These are phyloP conservation scores for Penicillium simplicissimum DNA, from an alignment of 495 filamentous ascomycete genomes.

Conservation along the genomic window DNA sequence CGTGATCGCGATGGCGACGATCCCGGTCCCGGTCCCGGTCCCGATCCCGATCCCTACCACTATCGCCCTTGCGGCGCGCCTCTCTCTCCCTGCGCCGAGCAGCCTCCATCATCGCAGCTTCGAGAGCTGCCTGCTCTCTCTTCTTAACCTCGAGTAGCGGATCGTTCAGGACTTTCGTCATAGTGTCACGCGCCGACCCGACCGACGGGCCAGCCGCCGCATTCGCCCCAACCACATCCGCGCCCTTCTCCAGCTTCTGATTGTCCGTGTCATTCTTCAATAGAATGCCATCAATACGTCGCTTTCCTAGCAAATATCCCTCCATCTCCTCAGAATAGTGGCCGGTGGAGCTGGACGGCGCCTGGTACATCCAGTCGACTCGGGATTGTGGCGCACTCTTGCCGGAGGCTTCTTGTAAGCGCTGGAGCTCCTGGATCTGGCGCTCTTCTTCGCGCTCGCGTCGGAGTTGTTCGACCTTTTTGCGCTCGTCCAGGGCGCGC, in stretches of 20 bases:
- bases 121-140: conserved; percentile 87
- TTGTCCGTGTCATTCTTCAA: conserved; percentile 74
- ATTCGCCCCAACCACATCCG: conserved; percentile 64
- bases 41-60: conserved; percentile 34
- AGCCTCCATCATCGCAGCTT: conserved; percentile 84
- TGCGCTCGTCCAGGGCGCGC: conserved; percentile 92
- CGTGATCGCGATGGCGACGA: conserved; percentile 24
- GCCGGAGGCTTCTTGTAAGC: conserved; percentile 85
- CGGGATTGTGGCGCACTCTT: conserved; percentile 71
- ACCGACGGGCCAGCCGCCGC: conserved; percentile 59
- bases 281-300: conserved; percentile 80
- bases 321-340: conserved; percentile 93
- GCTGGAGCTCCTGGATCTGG: conserved; percentile 85
- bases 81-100: conserved; percentile 68
- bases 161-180: conserved; percentile 82
- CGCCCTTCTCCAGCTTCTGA: conserved; percentile 79
- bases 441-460: conserved; percentile 96
- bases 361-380: conserved; percentile 98
- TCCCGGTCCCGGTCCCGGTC: conserved; percentile 27
- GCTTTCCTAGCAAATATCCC: conserved; percentile 87
- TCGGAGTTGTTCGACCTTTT: conserved; percentile 79
- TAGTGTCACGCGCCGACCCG: conserved; percentile 67
- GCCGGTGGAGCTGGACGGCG: conserved; percentile 73
- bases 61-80: conserved; percentile 42
- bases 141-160: conserved; percentile 89